Evolutionary conservation across 306 rosid genomes (phyloP).

Genomic region (Sechiopsis laciniata): DNA sequence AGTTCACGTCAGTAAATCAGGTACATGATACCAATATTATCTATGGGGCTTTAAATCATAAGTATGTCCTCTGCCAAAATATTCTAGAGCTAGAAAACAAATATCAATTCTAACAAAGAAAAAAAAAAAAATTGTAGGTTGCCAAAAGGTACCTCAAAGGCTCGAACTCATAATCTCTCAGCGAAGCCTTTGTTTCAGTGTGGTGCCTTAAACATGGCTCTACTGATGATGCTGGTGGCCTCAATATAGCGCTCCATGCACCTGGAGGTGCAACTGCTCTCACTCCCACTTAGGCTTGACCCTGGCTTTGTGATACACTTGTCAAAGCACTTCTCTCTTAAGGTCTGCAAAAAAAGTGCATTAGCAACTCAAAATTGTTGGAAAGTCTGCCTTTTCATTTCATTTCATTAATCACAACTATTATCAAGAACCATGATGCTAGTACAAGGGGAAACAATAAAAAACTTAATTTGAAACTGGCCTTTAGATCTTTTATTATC

Average conservation of each 20-base stretch:
- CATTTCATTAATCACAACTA: neutral
- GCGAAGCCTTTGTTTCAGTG: constrained; percentile 30
- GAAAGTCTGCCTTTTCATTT: neutral
- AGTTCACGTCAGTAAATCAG: neutral
- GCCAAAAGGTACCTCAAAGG: constrained; percentile 9
- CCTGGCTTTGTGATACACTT: constrained; percentile 92
- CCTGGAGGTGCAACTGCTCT: constrained; percentile 86
- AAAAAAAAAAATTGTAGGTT: neutral
- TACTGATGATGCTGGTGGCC: constrained; percentile 86
- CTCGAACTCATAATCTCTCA: neutral
- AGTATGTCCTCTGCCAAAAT: neutral
- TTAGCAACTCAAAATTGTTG: neutral
- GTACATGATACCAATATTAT: neutral
- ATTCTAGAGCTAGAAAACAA: neutral
- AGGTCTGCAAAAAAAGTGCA: constrained; percentile 46
- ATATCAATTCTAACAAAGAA: neutral
- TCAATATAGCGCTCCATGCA: constrained; percentile 93
- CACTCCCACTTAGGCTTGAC: constrained; percentile 73
- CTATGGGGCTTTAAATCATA: neutral
- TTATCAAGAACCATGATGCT: neutral
- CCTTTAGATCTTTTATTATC: neutral
- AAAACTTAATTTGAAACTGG: neutral
- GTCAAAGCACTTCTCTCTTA: constrained; percentile 80
- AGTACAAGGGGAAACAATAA: neutral
- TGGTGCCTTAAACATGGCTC: constrained; percentile 50